phyloP scores from a whole-genome alignment of 2,329 filamentous ascomycete species.

The Pseudocercospora musae region DNA sequence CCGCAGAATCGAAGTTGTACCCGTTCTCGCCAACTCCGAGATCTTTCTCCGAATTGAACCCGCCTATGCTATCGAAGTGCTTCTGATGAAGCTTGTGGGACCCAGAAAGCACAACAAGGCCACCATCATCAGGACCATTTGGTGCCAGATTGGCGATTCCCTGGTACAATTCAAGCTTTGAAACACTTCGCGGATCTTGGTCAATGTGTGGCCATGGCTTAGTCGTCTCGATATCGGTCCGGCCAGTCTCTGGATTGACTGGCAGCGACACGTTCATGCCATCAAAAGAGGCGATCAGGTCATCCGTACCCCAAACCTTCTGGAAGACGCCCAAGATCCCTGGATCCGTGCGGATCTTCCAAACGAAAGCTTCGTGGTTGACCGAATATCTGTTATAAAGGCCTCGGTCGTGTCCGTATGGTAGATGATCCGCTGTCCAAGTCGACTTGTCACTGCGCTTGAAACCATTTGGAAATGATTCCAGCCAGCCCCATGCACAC shows the following conservation, averaged over 20 bases:
- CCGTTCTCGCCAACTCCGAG: constrained; percentile 31
- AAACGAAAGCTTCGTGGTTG: constrained; percentile 29
- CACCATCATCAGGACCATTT: constrained; percentile 47
- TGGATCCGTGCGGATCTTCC: constrained; percentile 27
- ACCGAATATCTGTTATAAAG: constrained; percentile 24
- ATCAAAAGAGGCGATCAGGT: constrained; percentile 29
- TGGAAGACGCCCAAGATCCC: constrained; percentile 24
- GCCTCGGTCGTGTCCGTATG: constrained; percentile 15
- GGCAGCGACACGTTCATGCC: constrained; percentile 26
- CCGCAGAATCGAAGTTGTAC: constrained; percentile 33
- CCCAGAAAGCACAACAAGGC: constrained; percentile 46
- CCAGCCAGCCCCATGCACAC: constrained; percentile 18
- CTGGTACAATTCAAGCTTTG: constrained; percentile 23
- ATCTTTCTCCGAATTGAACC: constrained; percentile 19
- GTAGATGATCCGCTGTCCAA: constrained; percentile 20
- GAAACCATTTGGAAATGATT: constrained; percentile 22
- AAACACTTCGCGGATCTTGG: constrained; percentile 22
- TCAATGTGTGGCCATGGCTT: constrained; percentile 22
- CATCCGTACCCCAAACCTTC: constrained; percentile 26
- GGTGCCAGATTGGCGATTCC: constrained; percentile 36
- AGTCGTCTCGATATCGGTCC: constrained; percentile 17
- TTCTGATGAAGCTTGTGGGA: constrained; percentile 42
- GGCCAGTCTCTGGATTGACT: constrained; percentile 17
- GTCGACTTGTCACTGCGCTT: constrained; percentile 21
- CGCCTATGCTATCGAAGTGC: constrained; percentile 42